phyloP scores from a whole-genome alignment of 495 filamentous ascomycete species.

The Astrothelium macrocarpum region DNA sequence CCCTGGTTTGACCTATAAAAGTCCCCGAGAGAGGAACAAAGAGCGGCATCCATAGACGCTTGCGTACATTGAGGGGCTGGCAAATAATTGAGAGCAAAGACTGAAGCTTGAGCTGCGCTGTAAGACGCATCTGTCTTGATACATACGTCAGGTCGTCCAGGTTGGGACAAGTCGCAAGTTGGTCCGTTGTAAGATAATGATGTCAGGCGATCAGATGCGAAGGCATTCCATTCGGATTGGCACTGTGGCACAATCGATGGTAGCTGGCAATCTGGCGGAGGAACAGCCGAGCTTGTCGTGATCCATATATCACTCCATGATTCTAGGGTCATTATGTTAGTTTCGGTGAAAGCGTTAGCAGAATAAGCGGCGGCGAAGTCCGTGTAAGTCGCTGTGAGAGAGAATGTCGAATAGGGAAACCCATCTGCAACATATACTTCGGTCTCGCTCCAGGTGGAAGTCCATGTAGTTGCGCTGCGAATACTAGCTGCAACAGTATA shows the following conservation, averaged over 20 bases:
- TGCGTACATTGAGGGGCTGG: background rate
- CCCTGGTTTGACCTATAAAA: background rate
- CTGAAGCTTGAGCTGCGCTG: background rate
- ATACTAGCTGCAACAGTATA: too few relatives aligned
- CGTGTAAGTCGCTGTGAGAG: too few relatives aligned
- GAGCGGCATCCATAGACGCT: background rate
- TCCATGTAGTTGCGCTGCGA: too few relatives aligned
- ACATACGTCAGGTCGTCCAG: too few relatives aligned
- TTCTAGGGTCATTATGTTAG: too few relatives aligned
- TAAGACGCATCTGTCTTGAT: background rate
- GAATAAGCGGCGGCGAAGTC: too few relatives aligned
- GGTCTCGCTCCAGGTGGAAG: too few relatives aligned
- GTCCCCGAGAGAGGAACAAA: background rate
- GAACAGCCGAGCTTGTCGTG: background rate
- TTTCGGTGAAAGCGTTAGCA: too few relatives aligned
- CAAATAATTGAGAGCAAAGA: background rate
- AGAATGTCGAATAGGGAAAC: too few relatives aligned
- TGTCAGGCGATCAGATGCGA: background rate
- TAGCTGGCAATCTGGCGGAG: background rate
- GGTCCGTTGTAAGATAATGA: background rate
- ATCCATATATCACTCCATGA: too few relatives aligned
- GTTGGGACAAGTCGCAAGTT: too few relatives aligned
- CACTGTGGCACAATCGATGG: background rate
- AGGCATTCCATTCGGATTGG: conserved; percentile 2
- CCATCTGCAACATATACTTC: too few relatives aligned